These are phyloP conservation scores for Penicillium rolfsii DNA, from an alignment of 2,329 filamentous ascomycete genomes.

Conservation along the genomic window DNA sequence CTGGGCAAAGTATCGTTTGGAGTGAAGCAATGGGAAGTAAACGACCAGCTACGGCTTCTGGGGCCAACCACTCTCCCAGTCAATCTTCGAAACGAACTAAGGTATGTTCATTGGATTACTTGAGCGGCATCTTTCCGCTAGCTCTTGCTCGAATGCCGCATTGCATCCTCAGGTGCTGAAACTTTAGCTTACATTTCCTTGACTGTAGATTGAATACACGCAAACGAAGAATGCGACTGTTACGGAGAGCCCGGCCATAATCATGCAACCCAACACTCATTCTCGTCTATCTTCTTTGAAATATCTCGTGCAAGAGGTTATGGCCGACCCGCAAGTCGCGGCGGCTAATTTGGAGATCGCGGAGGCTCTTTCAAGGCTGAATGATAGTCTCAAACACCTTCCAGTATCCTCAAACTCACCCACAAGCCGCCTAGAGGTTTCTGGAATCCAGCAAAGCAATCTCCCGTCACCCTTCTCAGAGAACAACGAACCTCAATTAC, in stretches of 20 bases:
- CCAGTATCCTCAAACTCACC: neutral
- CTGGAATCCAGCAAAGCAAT: slow-evolving; percentile 1
- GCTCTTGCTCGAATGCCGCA: neutral
- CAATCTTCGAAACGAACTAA: slow-evolving; percentile 24
- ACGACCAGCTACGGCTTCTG: slow-evolving; percentile 16
- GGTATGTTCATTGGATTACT: slow-evolving; percentile 15
- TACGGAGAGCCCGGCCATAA: neutral
- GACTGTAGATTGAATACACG: neutral
- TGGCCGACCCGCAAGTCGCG: slow-evolving; percentile 21
- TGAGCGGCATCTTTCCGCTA: neutral
- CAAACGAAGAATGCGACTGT: neutral
- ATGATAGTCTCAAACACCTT: slow-evolving; percentile 23
- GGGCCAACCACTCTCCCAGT: neutral
- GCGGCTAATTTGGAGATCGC: slow-evolving; percentile 23
- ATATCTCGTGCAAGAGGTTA: slow-evolving; percentile 28
- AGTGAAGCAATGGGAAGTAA: slow-evolving; percentile 33
- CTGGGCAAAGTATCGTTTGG: neutral
- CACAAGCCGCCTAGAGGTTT: neutral
- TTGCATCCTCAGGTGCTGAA: neutral
- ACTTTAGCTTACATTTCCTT: slow-evolving; percentile 6
- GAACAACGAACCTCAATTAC: slow-evolving; percentile 12
- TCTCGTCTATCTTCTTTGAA: slow-evolving; percentile 27
- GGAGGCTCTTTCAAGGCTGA: slow-evolving; percentile 26
- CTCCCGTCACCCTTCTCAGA: neutral
- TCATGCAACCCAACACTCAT: slow-evolving; percentile 9